These are phyloP conservation scores for Volvariella volvacea DNA, from an alignment of 1,284 basidiomycete genomes.

Conservation along the genomic window DNA sequence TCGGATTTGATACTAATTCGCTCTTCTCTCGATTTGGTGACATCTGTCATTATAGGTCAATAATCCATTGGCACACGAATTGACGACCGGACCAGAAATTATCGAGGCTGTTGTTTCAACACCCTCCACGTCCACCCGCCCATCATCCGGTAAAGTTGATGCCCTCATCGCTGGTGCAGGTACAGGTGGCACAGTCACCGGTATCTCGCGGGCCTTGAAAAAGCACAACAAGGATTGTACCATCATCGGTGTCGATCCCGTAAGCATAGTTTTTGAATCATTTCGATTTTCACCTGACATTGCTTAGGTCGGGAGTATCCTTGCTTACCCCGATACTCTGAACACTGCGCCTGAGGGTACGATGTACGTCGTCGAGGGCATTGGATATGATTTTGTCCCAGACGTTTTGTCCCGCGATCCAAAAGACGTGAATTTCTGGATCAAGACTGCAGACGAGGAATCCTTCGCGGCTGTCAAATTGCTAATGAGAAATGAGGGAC, in stretches of 20 bases:
- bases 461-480: conserved; percentile 72
- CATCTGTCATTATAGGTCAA: conserved; percentile 60
- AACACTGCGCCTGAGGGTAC: conserved; percentile 54
- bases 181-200: conserved; percentile 92
- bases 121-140: conserved; percentile 44
- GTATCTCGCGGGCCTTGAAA: conserved; percentile 78
- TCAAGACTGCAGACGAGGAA: conserved; percentile 82
- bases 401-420: conserved; percentile 64
- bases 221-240: conserved; percentile 62
- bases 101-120: conserved; percentile 65
- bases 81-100: conserved; percentile 86
- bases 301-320: conserved; percentile 74
- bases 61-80: conserved; percentile 88
- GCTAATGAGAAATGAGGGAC: conserved; percentile 84
- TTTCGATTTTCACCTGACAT: conserved; percentile 8
- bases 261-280: conserved; percentile 28
- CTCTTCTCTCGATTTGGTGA: too few species aligned
- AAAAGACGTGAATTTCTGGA: conserved; percentile 64
- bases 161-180: conserved; percentile 87
- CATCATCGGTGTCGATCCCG: conserved; percentile 89
- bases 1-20: too few species aligned
- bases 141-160: conserved; percentile 72
- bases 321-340: conserved; percentile 65
- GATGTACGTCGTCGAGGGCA: conserved; percentile 86
- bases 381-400: conserved; percentile 91